Evolutionary conservation across 2,329 filamentous ascomycete species (phyloP), one percentile per base, ranked within the genome.

Genomic region (Aspergillus jensenii): DNA sequence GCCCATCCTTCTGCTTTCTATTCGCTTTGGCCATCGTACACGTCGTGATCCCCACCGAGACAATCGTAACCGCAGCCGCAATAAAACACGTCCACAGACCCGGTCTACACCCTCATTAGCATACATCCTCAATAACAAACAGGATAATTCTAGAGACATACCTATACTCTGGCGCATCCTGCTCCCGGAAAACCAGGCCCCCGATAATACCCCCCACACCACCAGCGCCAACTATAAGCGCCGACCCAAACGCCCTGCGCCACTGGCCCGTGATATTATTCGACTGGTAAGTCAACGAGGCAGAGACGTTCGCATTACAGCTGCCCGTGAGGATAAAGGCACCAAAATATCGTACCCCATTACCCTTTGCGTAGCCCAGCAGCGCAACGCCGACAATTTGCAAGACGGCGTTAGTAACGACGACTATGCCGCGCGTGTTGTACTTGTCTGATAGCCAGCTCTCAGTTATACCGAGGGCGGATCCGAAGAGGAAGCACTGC

Each of bases 181-280:
- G 53, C 17, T 54, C 46, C 6, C 61, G 50, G 40, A 60, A 64
- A 3, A 60, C 55, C 15, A 60, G 11, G 1, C 55, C 49, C 8
- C 59, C 59, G 46, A 59, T 51, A 23, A 63, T 49, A 9, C 61
- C 63, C 3, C 61, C 62, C 1, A 55, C 58, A 14, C 59, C 63
- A 1, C 58, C 59, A 6, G 49, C 51, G 3, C 50, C 58, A 21
- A 62, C 57, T 17, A 62, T 54, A 17, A 58, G 56, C 7, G 58
- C 61, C 37, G 58, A 62, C 15, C 55, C 60, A 56, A 65, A 65
- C 5, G 62, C 59, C 25, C 61, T 47, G 19, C 59, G 59, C 59
- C 61, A 63, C 19, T 65, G 61, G n/a, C 62, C 62, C 4, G 53
- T 56, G 15, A 65, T 62, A 46, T 65, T 63, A 27, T 65, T 65